phyloP scores from a whole-genome alignment of 441 rosid species.

The Breynia disticha region DNA sequence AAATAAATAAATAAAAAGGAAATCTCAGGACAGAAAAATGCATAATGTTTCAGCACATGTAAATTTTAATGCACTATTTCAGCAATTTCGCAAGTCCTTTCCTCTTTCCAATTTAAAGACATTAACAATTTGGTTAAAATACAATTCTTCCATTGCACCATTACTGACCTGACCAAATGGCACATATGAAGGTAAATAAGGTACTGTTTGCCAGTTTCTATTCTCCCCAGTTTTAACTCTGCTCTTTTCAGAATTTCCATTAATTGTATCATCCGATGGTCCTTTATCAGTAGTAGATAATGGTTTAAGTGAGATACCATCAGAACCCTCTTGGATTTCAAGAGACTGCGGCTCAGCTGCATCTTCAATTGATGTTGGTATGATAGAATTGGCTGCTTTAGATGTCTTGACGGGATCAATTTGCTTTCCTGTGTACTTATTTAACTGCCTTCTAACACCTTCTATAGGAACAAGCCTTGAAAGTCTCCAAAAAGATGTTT shows the following conservation, averaged over 20 bases:
- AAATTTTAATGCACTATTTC: too few species aligned
- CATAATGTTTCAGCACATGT: too few species aligned
- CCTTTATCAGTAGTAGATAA: constrained; percentile 34
- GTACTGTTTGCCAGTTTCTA: constrained; percentile 63
- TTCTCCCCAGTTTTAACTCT: constrained; percentile 29
- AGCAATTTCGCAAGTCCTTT: too few species aligned
- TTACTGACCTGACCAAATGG: constrained; percentile 82
- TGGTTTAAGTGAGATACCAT: constrained; percentile 89
- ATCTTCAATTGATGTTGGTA: constrained; percentile 45
- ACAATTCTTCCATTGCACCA: too few species aligned
- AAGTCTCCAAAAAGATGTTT: constrained; percentile 91
- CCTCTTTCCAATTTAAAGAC: too few species aligned
- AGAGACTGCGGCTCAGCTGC: constrained; percentile 72
- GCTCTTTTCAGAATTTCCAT: constrained; percentile 37
- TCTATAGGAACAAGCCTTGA: constrained; percentile 83
- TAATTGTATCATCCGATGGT: constrained; percentile 22
- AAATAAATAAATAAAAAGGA: too few species aligned
- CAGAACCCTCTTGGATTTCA: constrained; percentile 93
- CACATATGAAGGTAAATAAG: constrained; percentile 84
- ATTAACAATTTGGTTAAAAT: too few species aligned
- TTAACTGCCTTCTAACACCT: constrained; percentile 53
- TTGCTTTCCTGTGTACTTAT: constrained; percentile 50
- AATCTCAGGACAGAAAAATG: too few species aligned
- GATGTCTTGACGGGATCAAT: constrained; percentile 34
- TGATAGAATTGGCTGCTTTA: constrained; percentile 28